Base-by-base conservation (phyloP, 75 land plant genomes). In the Picea glauca region DNA sequence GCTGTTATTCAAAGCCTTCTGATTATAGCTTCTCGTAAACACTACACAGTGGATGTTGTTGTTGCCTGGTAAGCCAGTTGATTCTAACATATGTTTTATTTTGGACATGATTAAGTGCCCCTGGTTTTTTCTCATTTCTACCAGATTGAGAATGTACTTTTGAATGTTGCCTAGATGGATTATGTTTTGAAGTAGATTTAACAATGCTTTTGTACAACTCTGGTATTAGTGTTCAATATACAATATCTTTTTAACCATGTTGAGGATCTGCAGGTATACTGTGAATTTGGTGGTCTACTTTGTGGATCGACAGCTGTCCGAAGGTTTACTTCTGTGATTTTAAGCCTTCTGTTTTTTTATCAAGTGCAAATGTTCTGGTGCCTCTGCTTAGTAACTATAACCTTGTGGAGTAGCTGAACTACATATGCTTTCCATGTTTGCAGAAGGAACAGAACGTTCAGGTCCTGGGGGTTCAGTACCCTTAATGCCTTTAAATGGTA, bases 1-100 rank as follows among this genome's bases (percentile, higher is more conserved):
- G 89, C 85, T 74, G 67, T 93, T 20, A 78, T 84, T 33, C 92
- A 88, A 56, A 96, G 99, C 80, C 76, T 92, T 4, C 84, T 96
- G 76, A 96, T 96, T 54, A 60, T 96, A 72, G 99, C 99, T 75
- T 92, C 99, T 40, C 92, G 98, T 65, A 96, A 96, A 74, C 99
- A 96, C 80, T 96, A 96, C 85, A 90, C 95, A 0, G 99, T 96
- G 35, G 99, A 96, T 80, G 91, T 96, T 62, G 94, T 94, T 38
- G 91, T 96, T 80, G 99, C 99, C 62, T 97, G 99, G 99, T 96
- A 85, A 58, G 81, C 60, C 15, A 60, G 35, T 72, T 77, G 60
- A 30, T 31, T 26, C 17, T 26, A 20, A n/a, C 73, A 26, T 1
- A 18, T 84, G 50, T 59, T 58, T 76, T 73, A 7, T 66, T 15